Conservation (phyloP, 352 stramenopile genomes). For the Globisporangium sylvaticum region DNA sequence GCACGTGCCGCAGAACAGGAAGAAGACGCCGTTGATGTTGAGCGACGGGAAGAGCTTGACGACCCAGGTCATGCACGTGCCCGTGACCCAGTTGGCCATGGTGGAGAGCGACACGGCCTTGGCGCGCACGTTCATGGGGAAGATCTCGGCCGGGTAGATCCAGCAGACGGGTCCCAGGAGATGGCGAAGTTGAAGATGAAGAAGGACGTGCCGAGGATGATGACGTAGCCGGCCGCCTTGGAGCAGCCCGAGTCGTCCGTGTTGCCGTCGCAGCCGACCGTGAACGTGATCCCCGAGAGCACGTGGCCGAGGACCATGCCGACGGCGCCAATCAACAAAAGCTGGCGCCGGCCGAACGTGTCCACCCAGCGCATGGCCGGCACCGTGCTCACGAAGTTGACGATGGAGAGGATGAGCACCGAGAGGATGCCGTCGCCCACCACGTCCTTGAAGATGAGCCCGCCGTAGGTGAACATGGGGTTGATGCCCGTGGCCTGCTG, state of each 20-base stretch:
- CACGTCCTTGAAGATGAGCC: slow-evolving; percentile 42
- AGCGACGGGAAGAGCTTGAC: slow-evolving; percentile 27
- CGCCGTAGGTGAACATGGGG: slow-evolving; percentile 32
- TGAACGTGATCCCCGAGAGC: slow-evolving; percentile 38
- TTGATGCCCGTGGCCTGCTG: slow-evolving; percentile 44
- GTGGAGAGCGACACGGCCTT: slow-evolving; percentile 43
- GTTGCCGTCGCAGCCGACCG: slow-evolving; percentile 30
- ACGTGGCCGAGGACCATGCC: slow-evolving; percentile 49
- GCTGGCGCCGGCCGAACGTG: slow-evolving; percentile 28
- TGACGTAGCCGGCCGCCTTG: slow-evolving; percentile 33
- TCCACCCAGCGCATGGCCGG: slow-evolving; percentile 47
- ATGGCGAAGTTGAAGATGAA: slow-evolving; percentile 56
- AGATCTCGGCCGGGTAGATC: slow-evolving; percentile 53
- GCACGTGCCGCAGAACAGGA: slow-evolving; percentile 13
- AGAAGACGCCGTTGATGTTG: slow-evolving; percentile 54
- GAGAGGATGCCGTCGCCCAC: slow-evolving; percentile 12
- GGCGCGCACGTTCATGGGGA: slow-evolving; percentile 38
- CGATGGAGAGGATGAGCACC: slow-evolving; percentile 22
- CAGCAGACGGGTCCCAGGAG: slow-evolving; percentile 45
- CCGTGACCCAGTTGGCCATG: slow-evolving; percentile 40
- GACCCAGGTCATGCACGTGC: slow-evolving; percentile 36
- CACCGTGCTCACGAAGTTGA: slow-evolving; percentile 43
- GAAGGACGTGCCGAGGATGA: slow-evolving; percentile 34
- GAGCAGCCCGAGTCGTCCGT: slow-evolving; percentile 27
- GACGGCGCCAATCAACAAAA: slow-evolving; percentile 37